These are phyloP conservation scores for Leptodontidium sp. DNA, from an alignment of 2,329 filamentous ascomycete species.

Conservation along the genomic window DNA sequence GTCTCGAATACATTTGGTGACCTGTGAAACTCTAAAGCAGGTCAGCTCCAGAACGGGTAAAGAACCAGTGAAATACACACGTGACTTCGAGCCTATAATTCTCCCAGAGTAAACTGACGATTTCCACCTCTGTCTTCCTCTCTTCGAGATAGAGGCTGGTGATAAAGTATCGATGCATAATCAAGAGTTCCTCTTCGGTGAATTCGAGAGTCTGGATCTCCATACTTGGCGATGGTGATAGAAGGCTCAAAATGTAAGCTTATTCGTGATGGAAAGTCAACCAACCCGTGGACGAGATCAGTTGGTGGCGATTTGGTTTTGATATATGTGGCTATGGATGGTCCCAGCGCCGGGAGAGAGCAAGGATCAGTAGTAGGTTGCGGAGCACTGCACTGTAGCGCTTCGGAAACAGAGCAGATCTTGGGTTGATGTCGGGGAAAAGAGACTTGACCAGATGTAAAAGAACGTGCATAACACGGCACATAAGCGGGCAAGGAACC, in stretches of 20 bases:
- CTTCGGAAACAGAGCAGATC: conserved; percentile 13
- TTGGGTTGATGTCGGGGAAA: conserved; percentile 2
- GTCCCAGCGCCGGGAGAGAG: background rate
- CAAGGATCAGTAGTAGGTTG: background rate
- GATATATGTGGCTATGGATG: conserved; percentile 9
- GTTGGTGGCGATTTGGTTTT: conserved; percentile 14
- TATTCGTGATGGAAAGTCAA: background rate
- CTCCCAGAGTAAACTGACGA: conserved; percentile 34
- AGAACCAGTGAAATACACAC: conserved; percentile 26
- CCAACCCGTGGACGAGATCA: background rate
- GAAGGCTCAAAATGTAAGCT: background rate
- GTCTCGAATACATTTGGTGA: conserved; percentile 34
- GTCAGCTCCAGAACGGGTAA: conserved; percentile 13
- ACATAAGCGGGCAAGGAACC: background rate
- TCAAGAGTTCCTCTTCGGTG: conserved; percentile 38
- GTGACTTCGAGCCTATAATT: conserved; percentile 29
- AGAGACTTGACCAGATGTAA: conserved; percentile 15
- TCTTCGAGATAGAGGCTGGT: conserved; percentile 37
- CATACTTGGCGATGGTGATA: conserved; percentile 22
- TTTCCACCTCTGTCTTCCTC: conserved; percentile 36
- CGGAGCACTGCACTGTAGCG: background rate
- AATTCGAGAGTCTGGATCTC: conserved; percentile 35
- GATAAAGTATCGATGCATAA: conserved; percentile 36
- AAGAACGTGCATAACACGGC: conserved; percentile 14
- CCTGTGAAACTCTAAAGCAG: conserved; percentile 33